Base-by-base conservation (phyloP, 2,329 filamentous ascomycete genomes). In the Stemphylium lycopersici region DNA sequence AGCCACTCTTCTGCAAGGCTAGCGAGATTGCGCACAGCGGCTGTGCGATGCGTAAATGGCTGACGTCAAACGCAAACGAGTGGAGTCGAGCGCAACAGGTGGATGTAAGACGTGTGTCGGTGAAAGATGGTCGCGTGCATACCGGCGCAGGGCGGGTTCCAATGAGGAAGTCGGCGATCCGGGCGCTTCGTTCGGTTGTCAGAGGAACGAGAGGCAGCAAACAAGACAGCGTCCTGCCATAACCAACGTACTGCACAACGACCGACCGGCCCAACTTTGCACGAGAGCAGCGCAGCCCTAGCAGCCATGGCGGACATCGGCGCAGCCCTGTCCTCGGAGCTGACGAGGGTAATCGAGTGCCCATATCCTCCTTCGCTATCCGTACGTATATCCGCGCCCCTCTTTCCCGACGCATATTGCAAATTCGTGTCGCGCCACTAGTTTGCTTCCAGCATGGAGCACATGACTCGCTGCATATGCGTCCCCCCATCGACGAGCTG, bases 281-380 rank as follows among this genome's bases (percentile, higher is more conserved):
- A 45, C 44, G 41, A 26, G 18, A 46, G 37, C 39, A 46, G 52
- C 50, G 48, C 49, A 42, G 39, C 52, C 26, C 52, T 20, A 33
- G 24, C 40, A 12, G 34, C 12, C 50, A 71, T 68, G 63, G 52
- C 57, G 38, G 54, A 59, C 40, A 40, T 60, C 42, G 46, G 51
- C 43, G 52, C 55, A 18, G 50, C 62, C 24, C 52, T 82, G 16
- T 65, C 74, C 26, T 60, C 66, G 15, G 80, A 83, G 66, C 63
- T 83, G 52, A 74, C 78, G 53, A 78, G 79, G 38, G 69, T 83
- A 37, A 71, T 82, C 36, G 75, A 76, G 6, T 77, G 80, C 31
- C 76, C 78, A 18, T 84, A 83, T 59, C 77, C 79, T n/a, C 77
- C 80, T 13, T 80, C 78, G 24, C 70, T 84, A 38, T 77, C 79